Percentiles rank a stretch among this genome's conserved stretches.
phyloP scores from a whole-genome alignment of 208 protist genomes.

The Tritrichomonas foetus region DNA sequence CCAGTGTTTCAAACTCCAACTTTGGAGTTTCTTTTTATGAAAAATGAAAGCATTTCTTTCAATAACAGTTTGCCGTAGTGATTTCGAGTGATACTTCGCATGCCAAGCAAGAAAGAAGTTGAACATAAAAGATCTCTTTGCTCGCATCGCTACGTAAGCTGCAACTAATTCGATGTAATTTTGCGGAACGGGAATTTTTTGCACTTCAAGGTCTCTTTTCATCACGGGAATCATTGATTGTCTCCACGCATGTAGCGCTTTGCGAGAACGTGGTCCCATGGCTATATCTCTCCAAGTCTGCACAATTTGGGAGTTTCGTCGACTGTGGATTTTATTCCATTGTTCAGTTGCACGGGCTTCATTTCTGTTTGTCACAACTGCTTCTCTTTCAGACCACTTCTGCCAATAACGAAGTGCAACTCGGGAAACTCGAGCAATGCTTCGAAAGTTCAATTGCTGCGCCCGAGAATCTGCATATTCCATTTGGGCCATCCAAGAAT shows the following conservation, averaged over 20 bases:
- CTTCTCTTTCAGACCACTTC: background rate
- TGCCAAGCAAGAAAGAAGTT: background rate
- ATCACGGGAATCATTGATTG: slow-evolving; percentile 24
- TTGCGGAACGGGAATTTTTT: background rate
- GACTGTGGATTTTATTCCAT: background rate
- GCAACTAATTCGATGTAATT: background rate
- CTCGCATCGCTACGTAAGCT: background rate
- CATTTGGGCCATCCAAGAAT: slow-evolving; percentile 34
- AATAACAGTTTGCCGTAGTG: background rate
- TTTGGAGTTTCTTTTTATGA: background rate
- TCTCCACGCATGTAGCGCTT: background rate
- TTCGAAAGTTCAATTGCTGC: background rate
- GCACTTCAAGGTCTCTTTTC: background rate
- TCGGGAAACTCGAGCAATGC: background rate
- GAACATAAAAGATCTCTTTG: background rate
- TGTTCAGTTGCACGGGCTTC: background rate
- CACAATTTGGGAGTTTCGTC: background rate
- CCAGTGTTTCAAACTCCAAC: background rate
- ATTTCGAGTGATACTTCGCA: background rate
- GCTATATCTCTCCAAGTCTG: background rate
- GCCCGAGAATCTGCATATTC: slow-evolving; percentile 10
- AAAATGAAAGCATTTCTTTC: background rate
- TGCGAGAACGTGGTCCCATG: background rate
- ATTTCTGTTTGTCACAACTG: background rate
- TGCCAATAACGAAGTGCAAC: background rate